Percentiles rank a stretch among this genome's conserved stretches.
These are phyloP conservation scores for Paralagenidium karlingii DNA, from an alignment of 352 stramenopile genomes.

Conservation along the genomic window DNA sequence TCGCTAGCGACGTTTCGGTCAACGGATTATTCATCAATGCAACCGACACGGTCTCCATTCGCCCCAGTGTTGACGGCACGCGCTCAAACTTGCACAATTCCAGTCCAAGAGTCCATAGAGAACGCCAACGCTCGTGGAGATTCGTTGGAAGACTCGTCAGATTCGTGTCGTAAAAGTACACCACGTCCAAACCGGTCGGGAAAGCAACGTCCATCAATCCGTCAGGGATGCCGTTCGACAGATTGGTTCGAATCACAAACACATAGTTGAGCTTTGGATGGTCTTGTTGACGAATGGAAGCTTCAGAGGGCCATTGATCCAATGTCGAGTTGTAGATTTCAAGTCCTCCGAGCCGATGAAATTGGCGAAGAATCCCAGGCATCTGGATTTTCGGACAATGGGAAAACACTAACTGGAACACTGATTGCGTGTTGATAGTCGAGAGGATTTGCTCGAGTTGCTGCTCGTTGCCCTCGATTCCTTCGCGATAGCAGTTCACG, in stretches of 20 bases:
- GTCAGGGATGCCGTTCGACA: slow-evolving; percentile 3
- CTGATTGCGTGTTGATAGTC: background rate
- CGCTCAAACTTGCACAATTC: too few species aligned
- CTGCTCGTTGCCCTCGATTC: background rate
- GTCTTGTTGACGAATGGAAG: slow-evolving; percentile 2
- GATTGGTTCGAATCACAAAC: slow-evolving; percentile 5
- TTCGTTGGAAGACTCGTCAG: slow-evolving; percentile 5
- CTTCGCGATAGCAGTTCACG: slow-evolving; percentile 9
- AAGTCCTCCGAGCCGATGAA: slow-evolving; percentile 1
- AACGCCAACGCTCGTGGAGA: slow-evolving; percentile 2
- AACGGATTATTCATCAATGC: too few species aligned
- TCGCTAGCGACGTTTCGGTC: too few species aligned
- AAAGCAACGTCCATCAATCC: slow-evolving; percentile 3
- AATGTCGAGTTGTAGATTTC: slow-evolving; percentile 11
- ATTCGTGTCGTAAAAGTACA: slow-evolving; percentile 10
- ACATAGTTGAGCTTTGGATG: too few species aligned
- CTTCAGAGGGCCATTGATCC: slow-evolving; percentile 3
- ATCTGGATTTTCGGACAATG: slow-evolving; percentile 7
- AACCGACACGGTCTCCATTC: too few species aligned
- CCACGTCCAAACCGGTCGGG: slow-evolving; percentile 3
- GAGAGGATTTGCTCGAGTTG: slow-evolving; percentile 1
- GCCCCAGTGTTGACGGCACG: too few species aligned
- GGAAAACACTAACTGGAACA: slow-evolving; percentile 6
- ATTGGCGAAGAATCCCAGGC: background rate
- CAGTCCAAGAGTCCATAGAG: too few species aligned